Conservation (phyloP, 2,329 filamentous ascomycete species). For the Colletotrichum gloeosporioides region DNA sequence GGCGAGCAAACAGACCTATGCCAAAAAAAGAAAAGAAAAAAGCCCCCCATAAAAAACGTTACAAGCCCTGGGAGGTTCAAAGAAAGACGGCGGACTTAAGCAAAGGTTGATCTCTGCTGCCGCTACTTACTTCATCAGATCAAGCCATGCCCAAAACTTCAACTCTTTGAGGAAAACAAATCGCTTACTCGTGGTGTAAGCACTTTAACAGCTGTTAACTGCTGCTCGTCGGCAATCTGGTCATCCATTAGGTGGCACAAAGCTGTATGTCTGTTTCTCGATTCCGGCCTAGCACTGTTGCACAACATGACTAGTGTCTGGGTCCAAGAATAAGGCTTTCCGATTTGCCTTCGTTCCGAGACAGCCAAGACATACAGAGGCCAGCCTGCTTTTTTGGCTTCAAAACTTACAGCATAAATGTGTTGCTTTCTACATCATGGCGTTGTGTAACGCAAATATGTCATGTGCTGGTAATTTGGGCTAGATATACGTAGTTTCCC, state of each 20-base stretch:
- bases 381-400: background rate
- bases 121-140: background rate
- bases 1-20: background rate
- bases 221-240: background rate
- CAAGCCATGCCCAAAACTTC: background rate
- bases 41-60: too few species aligned
- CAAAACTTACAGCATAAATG: background rate
- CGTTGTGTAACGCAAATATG: background rate
- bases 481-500: background rate
- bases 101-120: background rate
- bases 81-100: background rate
- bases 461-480: background rate
- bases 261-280: background rate
- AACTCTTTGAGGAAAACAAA: background rate
- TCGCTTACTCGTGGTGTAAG: background rate
- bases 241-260: background rate
- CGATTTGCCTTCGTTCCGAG: background rate
- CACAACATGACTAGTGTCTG: background rate
- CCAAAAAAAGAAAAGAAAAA: too few species aligned
- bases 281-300: background rate
- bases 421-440: background rate
- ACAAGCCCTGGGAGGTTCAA: background rate
- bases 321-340: background rate
- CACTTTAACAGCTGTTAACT: background rate
- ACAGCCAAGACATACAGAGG: background rate